Conservation (phyloP, 306 rosid species). For the Senna tora region DNA sequence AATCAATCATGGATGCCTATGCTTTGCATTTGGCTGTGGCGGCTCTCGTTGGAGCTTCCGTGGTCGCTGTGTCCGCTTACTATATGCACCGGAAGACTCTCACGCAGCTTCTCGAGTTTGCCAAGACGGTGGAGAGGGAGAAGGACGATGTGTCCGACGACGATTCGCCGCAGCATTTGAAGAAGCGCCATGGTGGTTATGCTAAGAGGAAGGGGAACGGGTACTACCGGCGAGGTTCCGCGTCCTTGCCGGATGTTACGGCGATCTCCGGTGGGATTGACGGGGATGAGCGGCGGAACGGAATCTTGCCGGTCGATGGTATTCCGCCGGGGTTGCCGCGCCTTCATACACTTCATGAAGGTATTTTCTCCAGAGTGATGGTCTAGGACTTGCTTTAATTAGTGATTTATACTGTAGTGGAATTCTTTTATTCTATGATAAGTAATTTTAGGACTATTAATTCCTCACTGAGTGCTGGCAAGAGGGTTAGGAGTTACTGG, state of each 20-base stretch:
- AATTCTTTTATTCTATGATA: not conserved
- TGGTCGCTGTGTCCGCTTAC: slow-evolving; percentile 88
- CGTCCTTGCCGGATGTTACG: slow-evolving; percentile 83
- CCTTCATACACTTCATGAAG: slow-evolving; percentile 86
- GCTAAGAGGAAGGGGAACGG: slow-evolving; percentile 51
- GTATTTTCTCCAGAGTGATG: slow-evolving; percentile 49
- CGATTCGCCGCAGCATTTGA: slow-evolving; percentile 61
- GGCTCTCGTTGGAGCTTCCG: slow-evolving; percentile 91
- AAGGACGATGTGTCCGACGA: slow-evolving; percentile 45
- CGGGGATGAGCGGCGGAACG: slow-evolving; percentile 65
- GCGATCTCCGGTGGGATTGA: slow-evolving; percentile 56
- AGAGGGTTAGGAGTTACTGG: slow-evolving; percentile 9
- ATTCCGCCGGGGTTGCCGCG: slow-evolving; percentile 88
- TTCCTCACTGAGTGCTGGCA: not conserved
- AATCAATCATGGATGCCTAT: slow-evolving; percentile 68
- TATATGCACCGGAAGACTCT: slow-evolving; percentile 94
- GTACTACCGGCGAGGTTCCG: slow-evolving; percentile 54
- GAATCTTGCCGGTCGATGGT: slow-evolving; percentile 56
- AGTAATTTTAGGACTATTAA: not conserved
- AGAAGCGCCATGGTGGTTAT: slow-evolving; percentile 53
- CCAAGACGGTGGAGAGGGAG: slow-evolving; percentile 77
- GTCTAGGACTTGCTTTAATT: not conserved
- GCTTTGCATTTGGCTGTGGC: slow-evolving; percentile 91
- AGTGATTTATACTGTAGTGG: not conserved
- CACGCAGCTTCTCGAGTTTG: slow-evolving; percentile 81